Conservation (phyloP, 345 rosid genomes). For the Syzygium aqueum region DNA sequence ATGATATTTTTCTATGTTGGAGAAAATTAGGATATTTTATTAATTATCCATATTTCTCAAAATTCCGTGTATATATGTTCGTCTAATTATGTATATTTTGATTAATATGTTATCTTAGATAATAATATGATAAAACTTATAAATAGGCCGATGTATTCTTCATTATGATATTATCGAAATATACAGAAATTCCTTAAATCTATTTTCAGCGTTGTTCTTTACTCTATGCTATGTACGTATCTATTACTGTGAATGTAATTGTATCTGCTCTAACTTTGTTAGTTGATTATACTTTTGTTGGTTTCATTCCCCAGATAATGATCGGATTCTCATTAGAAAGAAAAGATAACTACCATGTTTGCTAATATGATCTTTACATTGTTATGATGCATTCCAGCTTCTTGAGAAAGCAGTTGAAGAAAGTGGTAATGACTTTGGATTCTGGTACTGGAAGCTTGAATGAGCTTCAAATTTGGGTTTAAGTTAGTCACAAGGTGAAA, state of each 20-base stretch:
- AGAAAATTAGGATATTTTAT: background rate
- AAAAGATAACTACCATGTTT: background rate
- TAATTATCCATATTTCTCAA: background rate
- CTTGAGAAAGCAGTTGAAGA: background rate
- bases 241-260: background rate
- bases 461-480: too few relatives aligned
- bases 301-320: background rate
- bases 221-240: background rate
- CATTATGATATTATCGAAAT: background rate
- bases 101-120: background rate
- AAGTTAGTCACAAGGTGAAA: too few relatives aligned
- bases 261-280: background rate
- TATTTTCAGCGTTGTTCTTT: background rate
- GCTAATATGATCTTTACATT: background rate
- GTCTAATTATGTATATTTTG: background rate
- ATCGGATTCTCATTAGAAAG: background rate
- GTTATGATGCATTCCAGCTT: background rate
- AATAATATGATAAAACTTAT: background rate
- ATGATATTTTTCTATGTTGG: background rate
- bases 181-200: background rate
- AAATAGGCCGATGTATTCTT: background rate
- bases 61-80: background rate
- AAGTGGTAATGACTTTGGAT: background rate
- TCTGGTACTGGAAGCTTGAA: too few relatives aligned
- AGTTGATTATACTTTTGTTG: background rate